A percentile compares a stretch with the other conserved stretches of the same genome.
Conservation (phyloP, 169 alveolate species). For the Ichthyophthirius multifiliis region DNA sequence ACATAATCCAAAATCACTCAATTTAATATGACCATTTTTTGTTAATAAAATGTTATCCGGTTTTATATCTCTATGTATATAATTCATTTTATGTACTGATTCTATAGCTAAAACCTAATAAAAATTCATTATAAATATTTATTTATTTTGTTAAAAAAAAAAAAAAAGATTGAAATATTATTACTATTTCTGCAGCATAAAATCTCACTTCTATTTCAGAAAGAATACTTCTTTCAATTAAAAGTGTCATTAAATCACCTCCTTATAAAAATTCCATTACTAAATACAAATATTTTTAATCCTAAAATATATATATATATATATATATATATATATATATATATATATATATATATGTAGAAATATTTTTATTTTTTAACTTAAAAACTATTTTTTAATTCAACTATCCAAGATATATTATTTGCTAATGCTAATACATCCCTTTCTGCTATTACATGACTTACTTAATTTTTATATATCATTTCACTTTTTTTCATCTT, state of each 20-base stretch:
- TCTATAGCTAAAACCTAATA: slow-evolving; percentile 67
- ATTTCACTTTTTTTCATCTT: slow-evolving; percentile 80
- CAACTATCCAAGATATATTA: slow-evolving; percentile 80
- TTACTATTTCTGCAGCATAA: slow-evolving; percentile 72
- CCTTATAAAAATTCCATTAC: slow-evolving; percentile 85
- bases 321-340: too few species aligned
- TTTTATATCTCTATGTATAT: slow-evolving; percentile 82
- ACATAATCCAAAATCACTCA: slow-evolving; percentile 83
- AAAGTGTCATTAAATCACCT: slow-evolving; percentile 82
- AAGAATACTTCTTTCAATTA: slow-evolving; percentile 76
- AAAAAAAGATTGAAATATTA: too few species aligned
- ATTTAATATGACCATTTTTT: slow-evolving; percentile 79
- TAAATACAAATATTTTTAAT: slow-evolving; percentile 67
- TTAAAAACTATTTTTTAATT: slow-evolving; percentile 70
- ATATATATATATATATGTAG: too few species aligned
- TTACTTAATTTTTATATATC: slow-evolving; percentile 78
- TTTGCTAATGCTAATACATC: slow-evolving; percentile 72
- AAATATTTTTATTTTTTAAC: too few species aligned
- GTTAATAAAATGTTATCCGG: slow-evolving; percentile 81
- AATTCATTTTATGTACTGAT: slow-evolving; percentile 73
- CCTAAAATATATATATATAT: not conserved
- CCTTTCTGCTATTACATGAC: slow-evolving; percentile 78
- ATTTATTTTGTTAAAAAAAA: not conserved
- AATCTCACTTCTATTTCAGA: slow-evolving; percentile 75
- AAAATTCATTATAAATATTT: not conserved